Percentiles rank a stretch among this genome's conserved stretches.
phyloP scores from a whole-genome alignment of 805 yeast genomes.

The Barnettozyma vustinii region DNA sequence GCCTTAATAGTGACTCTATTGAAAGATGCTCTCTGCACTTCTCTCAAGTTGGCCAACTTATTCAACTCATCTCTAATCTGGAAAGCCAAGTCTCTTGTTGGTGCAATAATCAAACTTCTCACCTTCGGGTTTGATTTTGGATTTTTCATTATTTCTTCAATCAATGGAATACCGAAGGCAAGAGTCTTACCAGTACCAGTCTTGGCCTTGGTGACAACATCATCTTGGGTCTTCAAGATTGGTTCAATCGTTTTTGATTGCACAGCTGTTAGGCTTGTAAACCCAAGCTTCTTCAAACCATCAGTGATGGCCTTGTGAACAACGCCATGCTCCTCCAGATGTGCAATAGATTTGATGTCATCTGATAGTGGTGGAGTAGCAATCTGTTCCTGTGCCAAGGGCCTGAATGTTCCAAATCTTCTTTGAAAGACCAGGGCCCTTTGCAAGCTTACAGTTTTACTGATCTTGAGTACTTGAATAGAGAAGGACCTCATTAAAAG shows the following conservation, averaged over 20 bases:
- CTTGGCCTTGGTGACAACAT: slow-evolving; percentile 82
- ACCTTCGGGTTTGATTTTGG: slow-evolving; percentile 32
- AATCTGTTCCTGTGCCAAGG: slow-evolving; percentile 1
- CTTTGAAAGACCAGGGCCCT: not conserved
- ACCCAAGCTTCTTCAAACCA: slow-evolving; percentile 40
- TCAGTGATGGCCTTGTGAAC: slow-evolving; percentile 26
- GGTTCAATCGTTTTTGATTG: slow-evolving; percentile 61
- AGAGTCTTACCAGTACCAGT: slow-evolving; percentile 95
- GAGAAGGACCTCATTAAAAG: slow-evolving; percentile 1
- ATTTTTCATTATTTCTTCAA: slow-evolving; percentile 47
- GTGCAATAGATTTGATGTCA: slow-evolving; percentile 15
- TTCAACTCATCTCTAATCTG: slow-evolving; percentile 68
- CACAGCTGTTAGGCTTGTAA: slow-evolving; percentile 56
- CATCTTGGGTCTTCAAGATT: slow-evolving; percentile 45
- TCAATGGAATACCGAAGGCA: slow-evolving; percentile 78
- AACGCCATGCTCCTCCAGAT: slow-evolving; percentile 25
- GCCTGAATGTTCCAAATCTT: slow-evolving; percentile 1
- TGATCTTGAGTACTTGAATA: not conserved
- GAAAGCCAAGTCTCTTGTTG: slow-evolving; percentile 86
- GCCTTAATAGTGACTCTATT: slow-evolving; percentile 38
- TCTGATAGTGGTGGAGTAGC: slow-evolving; percentile 1
- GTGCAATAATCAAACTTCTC: slow-evolving; percentile 68
- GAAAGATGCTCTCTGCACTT: slow-evolving; percentile 17
- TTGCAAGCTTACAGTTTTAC: not conserved
- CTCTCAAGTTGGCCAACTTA: slow-evolving; percentile 35